Evolutionary conservation across 805 yeast species (phyloP).

Genomic region (Metschnikowia baotianmanensis): DNA sequence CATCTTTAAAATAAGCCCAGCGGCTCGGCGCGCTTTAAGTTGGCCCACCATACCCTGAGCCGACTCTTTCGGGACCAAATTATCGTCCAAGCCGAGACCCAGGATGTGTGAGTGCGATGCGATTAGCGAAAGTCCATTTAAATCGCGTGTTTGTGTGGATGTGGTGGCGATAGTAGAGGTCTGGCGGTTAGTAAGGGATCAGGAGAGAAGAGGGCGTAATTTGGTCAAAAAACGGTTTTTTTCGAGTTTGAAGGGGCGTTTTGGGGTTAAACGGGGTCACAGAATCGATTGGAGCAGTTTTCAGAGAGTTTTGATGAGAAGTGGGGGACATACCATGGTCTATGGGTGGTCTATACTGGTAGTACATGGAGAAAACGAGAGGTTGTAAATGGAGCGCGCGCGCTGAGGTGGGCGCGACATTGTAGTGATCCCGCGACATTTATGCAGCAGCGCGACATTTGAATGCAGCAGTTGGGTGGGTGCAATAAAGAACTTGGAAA

Average conservation of each 20-base stretch:
- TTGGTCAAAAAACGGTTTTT: background rate
- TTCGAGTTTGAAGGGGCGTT: background rate
- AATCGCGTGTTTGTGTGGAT: constrained; percentile 30
- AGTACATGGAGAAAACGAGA: background rate
- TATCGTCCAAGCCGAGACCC: constrained; percentile 94
- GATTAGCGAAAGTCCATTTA: constrained; percentile 60
- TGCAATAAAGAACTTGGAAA: no score
- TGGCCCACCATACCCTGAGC: constrained; percentile 99
- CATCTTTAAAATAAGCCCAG: constrained; percentile 91
- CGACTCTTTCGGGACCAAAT: constrained; percentile 71
- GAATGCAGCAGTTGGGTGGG: no score
- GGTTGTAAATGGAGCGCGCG: no score
- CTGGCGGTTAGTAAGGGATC: constrained; percentile 15
- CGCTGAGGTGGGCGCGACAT: no score
- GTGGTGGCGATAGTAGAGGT: constrained; percentile 18
- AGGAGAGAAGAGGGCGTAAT: no score
- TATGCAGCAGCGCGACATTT: no score
- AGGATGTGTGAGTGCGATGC: constrained; percentile 99
- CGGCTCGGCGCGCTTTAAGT: constrained; percentile 90
- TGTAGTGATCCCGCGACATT: no score
- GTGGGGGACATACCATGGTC: constrained; percentile 13
- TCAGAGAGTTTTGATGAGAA: no score
- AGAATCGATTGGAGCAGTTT: no score
- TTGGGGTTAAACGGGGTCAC: no score
- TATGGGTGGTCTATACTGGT: background rate